Base-by-base conservation (phyloP, 164 flowering plant species). In the Hamamelis virginiana region DNA sequence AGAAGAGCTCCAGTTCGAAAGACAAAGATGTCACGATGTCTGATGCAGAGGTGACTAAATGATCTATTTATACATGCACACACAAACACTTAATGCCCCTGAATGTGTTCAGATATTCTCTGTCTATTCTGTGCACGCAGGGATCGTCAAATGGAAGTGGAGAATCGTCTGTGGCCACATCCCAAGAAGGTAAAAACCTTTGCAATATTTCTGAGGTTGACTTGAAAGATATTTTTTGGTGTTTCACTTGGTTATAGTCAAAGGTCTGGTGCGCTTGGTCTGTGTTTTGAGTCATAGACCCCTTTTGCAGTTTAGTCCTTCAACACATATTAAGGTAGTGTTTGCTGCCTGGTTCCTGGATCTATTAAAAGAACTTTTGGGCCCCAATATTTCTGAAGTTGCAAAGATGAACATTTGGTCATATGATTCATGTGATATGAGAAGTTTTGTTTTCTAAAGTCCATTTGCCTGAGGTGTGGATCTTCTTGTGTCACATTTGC, bases 1-100 rank as follows among this genome's bases (percentile, higher is more conserved):
- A 77, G 64, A 88, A 86, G 76, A 79, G 70, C 56, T 77, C 84
- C 45, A 73, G 27, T 72, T 80, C 92, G 9, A 82, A 80, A 28
- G 92, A 84, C 62, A 81, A 62, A 62, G 94, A 92, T 78, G 89
- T 83, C 69, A 85, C 84, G 80, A 86, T 91, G 93, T n/a, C 80
- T 59, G 92, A 91, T 66, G 82, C 88, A 18, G 86, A 83, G 91
- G 98, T 94, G 72, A 59, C 22, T 28, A 23, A 4, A 19, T 41
- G 19, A 60, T 66, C 50, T 33, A 47, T 19, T 43, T 38, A 14
- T 22, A 18, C 27, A 38, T 58, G 10, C 25, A 21, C 56, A 50
- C 23, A 15, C 23, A 43, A 21, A 26, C 26, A n/a, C 14, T 26
- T 48, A 55, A 64, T 21, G 26, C 22, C 21, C 25, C 6, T 33